Conservation (phyloP, 768 basidiomycete species). For the Mrakia blollopis region DNA sequence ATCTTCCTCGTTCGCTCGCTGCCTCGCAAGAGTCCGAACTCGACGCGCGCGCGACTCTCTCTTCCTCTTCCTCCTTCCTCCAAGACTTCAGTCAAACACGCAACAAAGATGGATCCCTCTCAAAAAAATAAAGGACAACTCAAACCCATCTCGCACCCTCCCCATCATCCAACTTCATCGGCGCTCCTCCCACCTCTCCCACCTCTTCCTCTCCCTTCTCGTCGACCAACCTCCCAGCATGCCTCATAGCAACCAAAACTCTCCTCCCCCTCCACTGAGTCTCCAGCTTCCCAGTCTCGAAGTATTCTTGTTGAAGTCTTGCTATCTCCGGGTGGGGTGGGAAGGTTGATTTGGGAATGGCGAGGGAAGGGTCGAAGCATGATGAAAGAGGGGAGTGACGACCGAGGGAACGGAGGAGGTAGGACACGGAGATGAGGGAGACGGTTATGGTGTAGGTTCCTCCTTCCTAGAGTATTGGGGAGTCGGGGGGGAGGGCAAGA, state of each 20-base stretch:
- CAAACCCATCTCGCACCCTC: background rate
- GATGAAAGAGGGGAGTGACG: constrained; percentile 32
- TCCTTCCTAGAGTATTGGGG: no score
- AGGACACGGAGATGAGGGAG: constrained; percentile 56
- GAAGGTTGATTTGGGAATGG: background rate
- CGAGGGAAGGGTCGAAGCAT: constrained; percentile 8
- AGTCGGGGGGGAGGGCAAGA: background rate
- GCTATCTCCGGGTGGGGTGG: background rate
- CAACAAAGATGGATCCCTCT: no score
- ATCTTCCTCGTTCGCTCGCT: no score
- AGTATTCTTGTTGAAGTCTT: background rate
- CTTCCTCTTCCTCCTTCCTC: no score
- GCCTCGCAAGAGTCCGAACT: no score
- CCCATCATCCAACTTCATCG: background rate
- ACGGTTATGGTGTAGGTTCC: constrained; percentile 60
- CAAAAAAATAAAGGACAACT: no score
- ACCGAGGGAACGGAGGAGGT: constrained; percentile 58
- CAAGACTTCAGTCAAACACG: no score
- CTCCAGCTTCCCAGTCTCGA: background rate
- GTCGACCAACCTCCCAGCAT: background rate
- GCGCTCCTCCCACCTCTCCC: background rate
- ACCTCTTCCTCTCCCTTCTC: background rate
- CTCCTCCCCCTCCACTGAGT: background rate
- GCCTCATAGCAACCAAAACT: background rate
- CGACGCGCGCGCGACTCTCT: no score